A percentile compares a stretch with the other conserved stretches of the same genome.
These are phyloP conservation scores for Colletotrichum godetiae DNA, from an alignment of 2,329 filamentous ascomycete species.

Conservation along the genomic window DNA sequence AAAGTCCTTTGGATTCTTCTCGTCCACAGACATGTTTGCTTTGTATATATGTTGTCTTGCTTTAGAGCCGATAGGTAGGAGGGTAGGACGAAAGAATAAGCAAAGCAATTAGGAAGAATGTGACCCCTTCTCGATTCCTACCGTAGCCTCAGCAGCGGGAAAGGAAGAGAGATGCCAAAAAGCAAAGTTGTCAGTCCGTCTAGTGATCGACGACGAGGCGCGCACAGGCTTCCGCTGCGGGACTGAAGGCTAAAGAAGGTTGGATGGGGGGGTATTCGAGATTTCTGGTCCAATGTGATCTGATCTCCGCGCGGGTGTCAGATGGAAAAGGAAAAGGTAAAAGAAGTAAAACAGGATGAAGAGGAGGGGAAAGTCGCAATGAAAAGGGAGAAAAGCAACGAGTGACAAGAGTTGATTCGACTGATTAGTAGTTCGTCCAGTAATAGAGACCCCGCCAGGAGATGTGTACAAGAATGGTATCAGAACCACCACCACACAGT, in stretches of 20 bases:
- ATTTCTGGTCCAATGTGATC: not conserved
- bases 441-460: not conserved
- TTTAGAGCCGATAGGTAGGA: not conserved
- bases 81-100: not conserved
- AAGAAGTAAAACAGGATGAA: not conserved
- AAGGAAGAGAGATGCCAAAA: not conserved
- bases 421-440: not conserved
- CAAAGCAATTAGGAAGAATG: not conserved
- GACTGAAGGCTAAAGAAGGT: not conserved
- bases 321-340: constrained; percentile 5
- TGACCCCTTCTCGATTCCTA: not conserved
- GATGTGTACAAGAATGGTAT: not conserved
- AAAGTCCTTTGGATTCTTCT: constrained; percentile 39
- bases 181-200: not conserved
- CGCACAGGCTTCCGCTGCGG: constrained; percentile 20
- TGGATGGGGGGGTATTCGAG: not conserved
- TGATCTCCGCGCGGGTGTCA: constrained; percentile 4
- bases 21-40: constrained; percentile 38
- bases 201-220: constrained; percentile 18
- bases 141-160: not conserved
- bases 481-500: not conserved
- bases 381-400: constrained; percentile 18
- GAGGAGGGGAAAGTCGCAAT: not conserved
- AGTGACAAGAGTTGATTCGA: not conserved
- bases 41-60: not conserved